Percentiles rank a stretch among this genome's conserved stretches.
These are phyloP conservation scores for Afroboletus lepidellus DNA, from an alignment of 1,284 basidiomycete genomes.

Conservation along the genomic window DNA sequence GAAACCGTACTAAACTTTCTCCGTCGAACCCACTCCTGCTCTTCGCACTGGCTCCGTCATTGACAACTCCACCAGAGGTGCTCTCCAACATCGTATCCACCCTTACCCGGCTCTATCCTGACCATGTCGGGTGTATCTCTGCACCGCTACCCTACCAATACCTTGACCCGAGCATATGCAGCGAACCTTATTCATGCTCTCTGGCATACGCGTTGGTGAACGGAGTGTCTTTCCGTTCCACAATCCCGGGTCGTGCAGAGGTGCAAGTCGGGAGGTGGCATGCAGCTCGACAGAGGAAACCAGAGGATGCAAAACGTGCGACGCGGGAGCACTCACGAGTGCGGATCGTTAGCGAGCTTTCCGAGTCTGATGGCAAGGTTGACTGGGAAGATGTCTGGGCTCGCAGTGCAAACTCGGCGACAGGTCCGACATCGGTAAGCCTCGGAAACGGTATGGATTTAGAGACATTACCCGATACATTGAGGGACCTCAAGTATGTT, in stretches of 20 bases:
- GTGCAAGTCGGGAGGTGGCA: slow-evolving; percentile 70
- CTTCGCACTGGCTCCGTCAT: slow-evolving; percentile 49
- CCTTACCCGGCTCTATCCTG: slow-evolving; percentile 41
- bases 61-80: slow-evolving; percentile 31
- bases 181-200: slow-evolving; percentile 46
- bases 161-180: slow-evolving; percentile 2
- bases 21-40: slow-evolving; percentile 34
- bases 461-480: slow-evolving; percentile 10
- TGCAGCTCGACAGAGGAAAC: slow-evolving; percentile 39
- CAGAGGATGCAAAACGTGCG: slow-evolving; percentile 18
- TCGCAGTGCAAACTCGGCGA: slow-evolving; percentile 18
- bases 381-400: slow-evolving; percentile 58
- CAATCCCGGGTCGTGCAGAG: slow-evolving; percentile 53
- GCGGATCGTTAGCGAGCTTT: slow-evolving; percentile 11
- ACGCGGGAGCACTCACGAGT: slow-evolving; percentile 19
- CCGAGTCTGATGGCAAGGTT: slow-evolving; percentile 24
- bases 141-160: slow-evolving; percentile 39
- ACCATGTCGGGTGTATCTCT: slow-evolving; percentile 60
- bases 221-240: slow-evolving; percentile 53
- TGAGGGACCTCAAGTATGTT: slow-evolving; percentile 23
- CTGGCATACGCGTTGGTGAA: slow-evolving; percentile 46
- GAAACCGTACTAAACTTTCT: neutral
- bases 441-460: neutral
- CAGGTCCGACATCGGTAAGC: neutral
- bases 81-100: slow-evolving; percentile 46